These are phyloP conservation scores for Oenanthe javanica DNA, from an alignment of 140 eudicot genomes.

Conservation along the genomic window DNA sequence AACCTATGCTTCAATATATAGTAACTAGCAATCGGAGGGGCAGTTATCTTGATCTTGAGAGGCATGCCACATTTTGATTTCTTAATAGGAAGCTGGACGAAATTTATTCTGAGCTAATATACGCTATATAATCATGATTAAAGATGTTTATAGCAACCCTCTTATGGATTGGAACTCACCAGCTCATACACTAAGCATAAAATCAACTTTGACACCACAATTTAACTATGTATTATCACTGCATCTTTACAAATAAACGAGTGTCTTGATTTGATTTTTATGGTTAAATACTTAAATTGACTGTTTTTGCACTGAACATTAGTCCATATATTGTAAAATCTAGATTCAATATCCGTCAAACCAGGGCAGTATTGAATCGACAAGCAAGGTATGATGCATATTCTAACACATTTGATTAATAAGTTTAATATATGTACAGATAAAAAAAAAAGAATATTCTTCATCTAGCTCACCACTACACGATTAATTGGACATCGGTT, in stretches of 20 bases:
- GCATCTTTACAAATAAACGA: no score
- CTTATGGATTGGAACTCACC: no score
- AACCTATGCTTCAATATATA: not conserved
- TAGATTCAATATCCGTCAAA: not conserved
- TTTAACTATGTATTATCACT: not conserved
- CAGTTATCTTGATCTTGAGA: not conserved
- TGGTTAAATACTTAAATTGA: not conserved
- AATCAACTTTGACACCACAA: no score
- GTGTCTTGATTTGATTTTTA: no score
- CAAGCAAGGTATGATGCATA: no score
- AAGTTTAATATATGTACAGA: not conserved
- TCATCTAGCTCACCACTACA: constrained; percentile 61
- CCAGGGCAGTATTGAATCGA: not conserved
- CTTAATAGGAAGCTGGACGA: not conserved
- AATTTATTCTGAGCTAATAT: not conserved
- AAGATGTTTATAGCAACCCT: not conserved
- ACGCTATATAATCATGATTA: not conserved
- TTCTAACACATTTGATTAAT: no score
- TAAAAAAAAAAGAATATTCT: not conserved
- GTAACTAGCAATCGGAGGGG: not conserved
- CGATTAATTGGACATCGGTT: constrained; percentile 91
- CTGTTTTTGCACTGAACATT: not conserved
- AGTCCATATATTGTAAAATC: not conserved
- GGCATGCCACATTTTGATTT: not conserved
- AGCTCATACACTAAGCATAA: not conserved